Percentiles rank a stretch among this genome's conserved stretches.
Evolutionary conservation across 345 rosid species (phyloP).

Genomic region (Pistacia integerrima): DNA sequence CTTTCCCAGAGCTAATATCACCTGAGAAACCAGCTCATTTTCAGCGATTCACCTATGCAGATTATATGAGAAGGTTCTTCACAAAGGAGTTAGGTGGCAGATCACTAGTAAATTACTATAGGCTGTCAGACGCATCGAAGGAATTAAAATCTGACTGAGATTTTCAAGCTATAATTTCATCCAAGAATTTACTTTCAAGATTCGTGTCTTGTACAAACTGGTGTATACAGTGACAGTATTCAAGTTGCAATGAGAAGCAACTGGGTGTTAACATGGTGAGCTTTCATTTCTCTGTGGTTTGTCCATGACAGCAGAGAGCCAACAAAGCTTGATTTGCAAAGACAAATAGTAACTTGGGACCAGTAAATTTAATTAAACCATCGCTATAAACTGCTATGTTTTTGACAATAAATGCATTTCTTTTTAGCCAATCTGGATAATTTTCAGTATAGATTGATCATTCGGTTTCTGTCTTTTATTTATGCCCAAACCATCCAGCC

Average conservation of each 20-base stretch:
- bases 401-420: background rate
- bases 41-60: conserved; percentile 28
- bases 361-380: no score
- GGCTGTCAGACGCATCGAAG: conserved; percentile 14
- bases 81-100: conserved; percentile 49
- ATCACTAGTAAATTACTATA: conserved; percentile 37
- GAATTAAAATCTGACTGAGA: background rate
- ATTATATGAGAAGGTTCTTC: conserved; percentile 40
- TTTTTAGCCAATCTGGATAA: background rate
- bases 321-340: no score
- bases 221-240: no score
- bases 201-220: no score
- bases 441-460: background rate
- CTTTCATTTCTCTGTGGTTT: no score
- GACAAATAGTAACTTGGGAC: no score
- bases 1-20: conserved; percentile 41
- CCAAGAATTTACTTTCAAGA: no score
- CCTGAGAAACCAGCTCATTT: conserved; percentile 40
- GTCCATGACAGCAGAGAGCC: no score
- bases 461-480: conserved; percentile 7
- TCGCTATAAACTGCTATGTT: background rate
- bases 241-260: no score
- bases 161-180: no score
- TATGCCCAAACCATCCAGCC: conserved; percentile 63
- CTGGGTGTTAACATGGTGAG: no score